Evolutionary conservation across 768 basidiomycete genomes (phyloP).

Genomic region (Grammothele lineata): DNA sequence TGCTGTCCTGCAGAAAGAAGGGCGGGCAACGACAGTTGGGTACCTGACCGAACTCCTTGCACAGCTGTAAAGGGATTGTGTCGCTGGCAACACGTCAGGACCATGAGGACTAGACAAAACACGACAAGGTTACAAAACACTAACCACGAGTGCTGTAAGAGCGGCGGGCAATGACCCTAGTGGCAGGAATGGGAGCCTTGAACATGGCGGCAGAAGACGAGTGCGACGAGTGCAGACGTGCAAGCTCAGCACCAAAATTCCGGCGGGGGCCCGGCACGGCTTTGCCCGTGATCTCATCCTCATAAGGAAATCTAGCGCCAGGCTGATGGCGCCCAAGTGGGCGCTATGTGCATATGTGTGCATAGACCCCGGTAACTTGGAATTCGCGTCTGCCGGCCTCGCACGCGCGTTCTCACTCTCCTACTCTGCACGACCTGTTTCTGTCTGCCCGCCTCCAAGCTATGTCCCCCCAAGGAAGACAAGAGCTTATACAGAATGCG

Average conservation of each 20-base stretch:
- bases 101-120: not conserved
- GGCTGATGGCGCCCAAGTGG: too few relatives aligned
- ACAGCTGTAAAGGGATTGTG: conserved; percentile 24
- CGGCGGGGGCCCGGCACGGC: conserved; percentile 14
- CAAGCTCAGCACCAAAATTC: conserved; percentile 11
- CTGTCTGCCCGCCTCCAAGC: not conserved
- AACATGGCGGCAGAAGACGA: conserved; percentile 36
- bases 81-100: conserved; percentile 13
- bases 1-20: conserved; percentile 17
- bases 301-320: too few relatives aligned
- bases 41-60: conserved; percentile 24
- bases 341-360: too few relatives aligned
- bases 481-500: conserved; percentile 76
- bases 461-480: conserved; percentile 55
- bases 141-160: conserved; percentile 44
- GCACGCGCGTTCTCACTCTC: not conserved
- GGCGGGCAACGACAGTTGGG: conserved; percentile 14
- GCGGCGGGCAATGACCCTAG: conserved; percentile 45
- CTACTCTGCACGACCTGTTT: not conserved
- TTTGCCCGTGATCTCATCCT: conserved; percentile 10
- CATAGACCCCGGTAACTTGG: too few relatives aligned
- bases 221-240: conserved; percentile 1
- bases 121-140: not conserved
- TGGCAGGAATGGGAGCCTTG: conserved; percentile 41
- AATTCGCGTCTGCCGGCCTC: too few relatives aligned